phyloP scores from a whole-genome alignment of 129 eudicot species.

The Pseudognaphalium luteoalbum region DNA sequence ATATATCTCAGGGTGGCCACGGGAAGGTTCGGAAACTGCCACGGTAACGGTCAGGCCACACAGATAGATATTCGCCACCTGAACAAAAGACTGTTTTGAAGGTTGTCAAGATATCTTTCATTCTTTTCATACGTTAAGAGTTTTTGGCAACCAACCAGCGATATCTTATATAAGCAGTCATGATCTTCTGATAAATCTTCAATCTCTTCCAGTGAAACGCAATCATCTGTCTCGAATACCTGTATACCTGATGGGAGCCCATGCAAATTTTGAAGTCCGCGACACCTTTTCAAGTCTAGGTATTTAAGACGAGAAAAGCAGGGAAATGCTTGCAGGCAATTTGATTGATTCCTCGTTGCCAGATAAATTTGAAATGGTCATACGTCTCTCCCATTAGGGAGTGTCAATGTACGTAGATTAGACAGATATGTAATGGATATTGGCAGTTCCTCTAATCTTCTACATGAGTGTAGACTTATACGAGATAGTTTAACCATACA shows the following conservation, averaged over 20 bases:
- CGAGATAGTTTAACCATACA: no score
- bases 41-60: no score
- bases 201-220: background rate
- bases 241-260: no score
- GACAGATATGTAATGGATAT: background rate
- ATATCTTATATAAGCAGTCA: background rate
- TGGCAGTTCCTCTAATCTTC: background rate
- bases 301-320: no score
- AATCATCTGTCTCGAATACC: background rate
- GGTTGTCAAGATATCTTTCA: background rate
- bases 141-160: background rate
- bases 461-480: background rate
- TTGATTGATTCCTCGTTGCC: no score
- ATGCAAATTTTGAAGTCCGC: no score
- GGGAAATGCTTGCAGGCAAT: no score
- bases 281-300: no score
- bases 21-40: no score
- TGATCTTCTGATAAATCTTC: conserved; percentile 2
- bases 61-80: background rate
- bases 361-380: background rate
- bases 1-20: no score
- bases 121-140: background rate
- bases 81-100: background rate
- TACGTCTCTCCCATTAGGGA: background rate
- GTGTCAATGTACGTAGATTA: background rate